Base-by-base conservation (phyloP, 2,329 filamentous ascomycete genomes). In the Fusarium veterinarium region DNA sequence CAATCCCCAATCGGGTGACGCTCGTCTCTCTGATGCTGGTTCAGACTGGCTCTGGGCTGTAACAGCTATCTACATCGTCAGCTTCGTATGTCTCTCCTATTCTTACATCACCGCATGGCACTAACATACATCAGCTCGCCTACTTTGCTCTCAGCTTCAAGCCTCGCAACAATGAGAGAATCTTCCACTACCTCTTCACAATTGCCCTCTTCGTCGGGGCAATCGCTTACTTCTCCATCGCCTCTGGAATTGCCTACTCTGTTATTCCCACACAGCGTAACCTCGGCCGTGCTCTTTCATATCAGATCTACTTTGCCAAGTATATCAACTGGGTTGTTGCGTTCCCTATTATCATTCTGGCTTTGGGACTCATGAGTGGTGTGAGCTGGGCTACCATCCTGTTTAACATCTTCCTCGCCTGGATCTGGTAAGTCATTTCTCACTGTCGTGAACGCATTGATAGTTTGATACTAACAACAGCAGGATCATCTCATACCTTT, bases 151-250 rank as follows among this genome's bases (percentile, higher is more conserved):
- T 85, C 9, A 82, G 81, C 67, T 83, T 86, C 75, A 77, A 80
- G 16, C 82, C 86, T 41, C 81, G 80, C 46, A 79, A 82, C 41
- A 84, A 84, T 57, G 86, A 89, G 76, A 84, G 83, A 73, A 84
- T 89, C 74, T 89, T 89, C 81, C 86, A 90, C 81, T 88, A 89
- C 77, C 80, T 88, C 69, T 87, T 88, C 78, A 83, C 80, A 71
- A 81, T 88, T 58, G 83, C 83, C 40, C 82, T 86, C 44, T 81
- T 89, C 14, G 83, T 84, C 67, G 87, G 86, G 62, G 76, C 84
- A 25, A 81, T 88, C 70, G 77, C 83, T 57, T 89, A 89, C 82
- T 90, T 81, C 70, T 82, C 87, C 65, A 82, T 84, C 79, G 88
- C 87, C 10, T 85, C 87, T 9, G 84, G 88, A 71, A 81, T 89